A percentile compares a stretch with the other conserved stretches of the same genome.
Evolutionary conservation across 1,284 basidiomycete genomes (phyloP).

Genomic region (Chondrostereum purpureum): DNA sequence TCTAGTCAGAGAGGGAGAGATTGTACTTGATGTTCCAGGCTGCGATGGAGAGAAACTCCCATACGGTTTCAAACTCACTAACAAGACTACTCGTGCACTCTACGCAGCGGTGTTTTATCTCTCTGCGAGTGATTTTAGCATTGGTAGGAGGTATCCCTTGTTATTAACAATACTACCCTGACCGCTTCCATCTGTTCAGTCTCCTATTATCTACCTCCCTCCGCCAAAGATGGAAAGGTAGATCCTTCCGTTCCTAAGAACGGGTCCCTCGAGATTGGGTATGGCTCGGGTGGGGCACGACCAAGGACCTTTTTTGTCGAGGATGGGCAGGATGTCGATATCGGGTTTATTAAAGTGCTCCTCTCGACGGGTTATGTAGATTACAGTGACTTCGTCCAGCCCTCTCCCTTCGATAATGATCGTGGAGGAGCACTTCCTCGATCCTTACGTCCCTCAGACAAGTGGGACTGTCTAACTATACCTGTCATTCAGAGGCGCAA

Average conservation of each 20-base stretch:
- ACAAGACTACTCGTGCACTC: slow-evolving; percentile 2
- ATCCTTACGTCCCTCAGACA: too few relatives aligned
- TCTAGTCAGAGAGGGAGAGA: slow-evolving; percentile 5
- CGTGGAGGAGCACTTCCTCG: too few relatives aligned
- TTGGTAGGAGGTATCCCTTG: slow-evolving; percentile 11
- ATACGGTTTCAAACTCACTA: slow-evolving; percentile 15
- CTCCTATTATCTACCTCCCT: slow-evolving; percentile 5
- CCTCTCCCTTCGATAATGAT: slow-evolving; percentile 9
- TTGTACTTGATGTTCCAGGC: slow-evolving; percentile 9
- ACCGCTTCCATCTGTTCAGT: not conserved
- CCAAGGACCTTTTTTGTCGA: slow-evolving; percentile 3
- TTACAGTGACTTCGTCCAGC: slow-evolving; percentile 7
- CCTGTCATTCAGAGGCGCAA: too few relatives aligned
- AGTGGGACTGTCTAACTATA: too few relatives aligned
- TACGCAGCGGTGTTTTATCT: slow-evolving; percentile 4
- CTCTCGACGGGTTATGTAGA: slow-evolving; percentile 12
- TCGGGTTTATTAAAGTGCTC: slow-evolving; percentile 15
- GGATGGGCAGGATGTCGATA: slow-evolving; percentile 10
- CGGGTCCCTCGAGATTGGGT: slow-evolving; percentile 11
- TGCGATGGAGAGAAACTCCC: slow-evolving; percentile 4
- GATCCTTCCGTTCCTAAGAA: slow-evolving; percentile 7
- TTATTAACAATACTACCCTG: not conserved
- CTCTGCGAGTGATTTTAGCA: slow-evolving; percentile 12
- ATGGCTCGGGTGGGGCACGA: slow-evolving; percentile 10
- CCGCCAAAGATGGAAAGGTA: not conserved